Evolutionary conservation across 768 basidiomycete species (phyloP).

Genomic region (Kwoniella mangroviensis): DNA sequence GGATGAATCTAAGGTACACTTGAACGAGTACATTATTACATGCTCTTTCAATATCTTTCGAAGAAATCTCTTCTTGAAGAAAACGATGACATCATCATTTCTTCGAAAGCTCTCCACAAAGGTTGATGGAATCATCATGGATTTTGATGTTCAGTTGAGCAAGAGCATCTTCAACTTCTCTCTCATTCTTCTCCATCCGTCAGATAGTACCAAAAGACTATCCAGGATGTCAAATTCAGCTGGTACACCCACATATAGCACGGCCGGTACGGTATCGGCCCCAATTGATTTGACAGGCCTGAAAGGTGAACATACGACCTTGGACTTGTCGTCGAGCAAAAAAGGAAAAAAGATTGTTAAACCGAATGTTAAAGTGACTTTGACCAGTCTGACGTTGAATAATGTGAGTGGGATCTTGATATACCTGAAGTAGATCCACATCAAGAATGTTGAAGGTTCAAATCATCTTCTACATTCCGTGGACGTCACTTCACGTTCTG

Average conservation of each 20-base stretch:
- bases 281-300: constrained; percentile 42
- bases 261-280: constrained; percentile 48
- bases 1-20: no score
- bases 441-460: no score
- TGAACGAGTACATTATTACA: no score
- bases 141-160: no score
- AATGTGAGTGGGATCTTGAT: constrained; percentile 55
- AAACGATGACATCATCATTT: constrained; percentile 24
- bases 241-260: constrained; percentile 37
- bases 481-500: no score
- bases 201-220: not conserved
- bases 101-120: not conserved
- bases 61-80: not conserved
- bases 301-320: constrained; percentile 42
- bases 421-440: no score
- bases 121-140: no score
- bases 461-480: no score
- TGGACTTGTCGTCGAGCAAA: constrained; percentile 29
- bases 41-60: not conserved
- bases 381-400: constrained; percentile 55
- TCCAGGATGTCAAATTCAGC: constrained; percentile 5
- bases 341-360: constrained; percentile 42
- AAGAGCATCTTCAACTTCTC: no score
- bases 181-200: no score
- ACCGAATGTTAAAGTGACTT: constrained; percentile 51